A percentile compares a stretch with the other conserved stretches of the same genome.
Evolutionary conservation across 2,329 filamentous ascomycete species (phyloP).

Genomic region (Pyrenophora teres): DNA sequence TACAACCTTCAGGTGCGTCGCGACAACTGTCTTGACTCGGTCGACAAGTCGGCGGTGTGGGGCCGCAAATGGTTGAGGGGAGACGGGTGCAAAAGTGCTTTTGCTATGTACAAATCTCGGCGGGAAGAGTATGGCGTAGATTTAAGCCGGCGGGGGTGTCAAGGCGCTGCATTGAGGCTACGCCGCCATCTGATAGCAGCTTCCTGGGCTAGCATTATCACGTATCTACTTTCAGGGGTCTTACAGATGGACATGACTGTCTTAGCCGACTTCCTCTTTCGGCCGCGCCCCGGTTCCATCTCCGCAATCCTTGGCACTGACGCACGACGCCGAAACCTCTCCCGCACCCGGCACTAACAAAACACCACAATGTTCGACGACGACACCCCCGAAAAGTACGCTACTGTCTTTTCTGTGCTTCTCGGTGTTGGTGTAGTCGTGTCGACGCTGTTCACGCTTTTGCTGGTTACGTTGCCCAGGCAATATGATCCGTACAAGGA

Average conservation of each 20-base stretch:
- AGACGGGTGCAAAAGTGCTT: slow-evolving; percentile 3
- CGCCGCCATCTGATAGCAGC: slow-evolving; percentile 11
- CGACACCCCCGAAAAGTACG: slow-evolving; percentile 33
- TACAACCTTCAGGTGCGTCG: slow-evolving; percentile 22
- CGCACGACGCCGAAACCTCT: slow-evolving; percentile 20
- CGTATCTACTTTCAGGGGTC: slow-evolving; percentile 29
- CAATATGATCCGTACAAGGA: slow-evolving; percentile 54
- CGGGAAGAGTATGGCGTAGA: neutral
- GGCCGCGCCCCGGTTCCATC: slow-evolving; percentile 18
- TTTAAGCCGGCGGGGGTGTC: slow-evolving; percentile 3
- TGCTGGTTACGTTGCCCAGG: slow-evolving; percentile 59
- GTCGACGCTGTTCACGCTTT: slow-evolving; percentile 55
- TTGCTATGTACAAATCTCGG: too few species aligned
- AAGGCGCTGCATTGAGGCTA: slow-evolving; percentile 9
- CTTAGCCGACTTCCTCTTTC: slow-evolving; percentile 21
- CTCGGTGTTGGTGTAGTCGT: slow-evolving; percentile 49
- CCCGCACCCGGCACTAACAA: slow-evolving; percentile 10
- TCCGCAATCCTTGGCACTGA: slow-evolving; percentile 17
- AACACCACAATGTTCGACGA: slow-evolving; percentile 37
- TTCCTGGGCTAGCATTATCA: slow-evolving; percentile 17
- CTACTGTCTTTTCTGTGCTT: slow-evolving; percentile 42
- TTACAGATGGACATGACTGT: slow-evolving; percentile 16
- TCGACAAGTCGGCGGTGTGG: slow-evolving; percentile 3
- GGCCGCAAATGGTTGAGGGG: neutral
- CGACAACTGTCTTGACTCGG: slow-evolving; percentile 25